Evolutionary conservation across 306 rosid species (phyloP).

Genomic region (Arachis stenosperma): DNA sequence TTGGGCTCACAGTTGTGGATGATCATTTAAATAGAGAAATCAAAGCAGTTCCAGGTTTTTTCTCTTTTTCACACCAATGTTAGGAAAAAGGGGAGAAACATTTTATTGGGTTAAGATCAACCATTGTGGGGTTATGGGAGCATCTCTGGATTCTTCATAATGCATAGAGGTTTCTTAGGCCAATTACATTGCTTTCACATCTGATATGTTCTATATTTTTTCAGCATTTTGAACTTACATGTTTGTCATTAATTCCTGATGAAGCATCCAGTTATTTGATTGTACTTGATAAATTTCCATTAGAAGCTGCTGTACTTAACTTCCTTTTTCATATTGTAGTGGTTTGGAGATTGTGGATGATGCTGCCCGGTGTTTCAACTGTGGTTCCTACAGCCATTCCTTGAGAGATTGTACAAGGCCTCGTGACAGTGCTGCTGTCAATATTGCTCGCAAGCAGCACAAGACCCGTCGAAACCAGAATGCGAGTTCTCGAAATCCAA

Average conservation of each 20-base stretch:
- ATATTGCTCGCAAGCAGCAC: slow-evolving; percentile 78
- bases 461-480: slow-evolving; percentile 67
- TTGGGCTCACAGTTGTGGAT: background rate
- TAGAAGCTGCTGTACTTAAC: slow-evolving; percentile 24
- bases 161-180: background rate
- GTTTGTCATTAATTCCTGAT: slow-evolving; percentile 17
- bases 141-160: too few species aligned
- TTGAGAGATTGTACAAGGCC: slow-evolving; percentile 82
- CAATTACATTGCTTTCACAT: background rate
- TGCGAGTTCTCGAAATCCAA: slow-evolving; percentile 69
- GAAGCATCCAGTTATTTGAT: slow-evolving; percentile 4
- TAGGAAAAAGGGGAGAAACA: background rate
- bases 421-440: slow-evolving; percentile 76
- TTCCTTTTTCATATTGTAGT: slow-evolving; percentile 45
- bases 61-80: background rate
- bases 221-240: slow-evolving; percentile 9
- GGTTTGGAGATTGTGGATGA: slow-evolving; percentile 73
- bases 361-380: slow-evolving; percentile 92
- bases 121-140: background rate
- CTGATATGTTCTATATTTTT: background rate
- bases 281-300: slow-evolving; percentile 8
- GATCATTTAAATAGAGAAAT: background rate
- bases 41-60: background rate
- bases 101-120: background rate
- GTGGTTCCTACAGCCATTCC: slow-evolving; percentile 89